A percentile compares a stretch with the other conserved stretches of the same genome.
Evolutionary conservation across 495 filamentous ascomycete genomes (phyloP).

Genomic region (Hypoxylon intermedium): DNA sequence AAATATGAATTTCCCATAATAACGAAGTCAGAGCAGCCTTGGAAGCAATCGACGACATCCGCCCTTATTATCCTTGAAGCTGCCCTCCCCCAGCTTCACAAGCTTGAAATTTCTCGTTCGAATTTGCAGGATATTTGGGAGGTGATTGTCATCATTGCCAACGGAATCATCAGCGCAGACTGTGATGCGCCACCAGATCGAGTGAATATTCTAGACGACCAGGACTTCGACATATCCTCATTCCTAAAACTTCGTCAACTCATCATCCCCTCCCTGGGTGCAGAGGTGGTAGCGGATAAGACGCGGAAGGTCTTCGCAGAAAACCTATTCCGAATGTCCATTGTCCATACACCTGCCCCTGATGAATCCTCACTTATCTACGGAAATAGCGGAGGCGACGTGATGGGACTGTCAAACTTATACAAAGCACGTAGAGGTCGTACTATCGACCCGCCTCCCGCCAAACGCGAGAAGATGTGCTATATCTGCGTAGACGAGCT

Average conservation of each 20-base stretch:
- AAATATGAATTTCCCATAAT: slow-evolving; percentile 74
- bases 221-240: slow-evolving; percentile 79
- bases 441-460: slow-evolving; percentile 71
- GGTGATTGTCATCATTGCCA: slow-evolving; percentile 63
- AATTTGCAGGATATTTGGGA: slow-evolving; percentile 62
- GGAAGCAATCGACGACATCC: slow-evolving; percentile 78
- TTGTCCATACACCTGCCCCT: slow-evolving; percentile 74
- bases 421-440: slow-evolving; percentile 71
- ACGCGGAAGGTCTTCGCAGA: slow-evolving; percentile 74
- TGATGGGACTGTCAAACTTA: slow-evolving; percentile 65
- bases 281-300: slow-evolving; percentile 65
- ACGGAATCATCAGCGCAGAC: slow-evolving; percentile 66
- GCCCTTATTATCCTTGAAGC: slow-evolving; percentile 71
- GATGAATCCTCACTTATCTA: slow-evolving; percentile 65
- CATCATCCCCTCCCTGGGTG: slow-evolving; percentile 77
- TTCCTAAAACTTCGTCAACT: slow-evolving; percentile 72
- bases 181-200: slow-evolving; percentile 49
- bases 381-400: slow-evolving; percentile 42
- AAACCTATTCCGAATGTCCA: slow-evolving; percentile 80
- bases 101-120: slow-evolving; percentile 58
- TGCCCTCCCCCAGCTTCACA: slow-evolving; percentile 67
- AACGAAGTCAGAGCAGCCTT: slow-evolving; percentile 67
- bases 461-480: slow-evolving; percentile 71
- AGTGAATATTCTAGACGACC: slow-evolving; percentile 63
- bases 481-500: slow-evolving; percentile 84